Conservation (phyloP, 257 asterid genomes). For the Solanum peruvianum region DNA sequence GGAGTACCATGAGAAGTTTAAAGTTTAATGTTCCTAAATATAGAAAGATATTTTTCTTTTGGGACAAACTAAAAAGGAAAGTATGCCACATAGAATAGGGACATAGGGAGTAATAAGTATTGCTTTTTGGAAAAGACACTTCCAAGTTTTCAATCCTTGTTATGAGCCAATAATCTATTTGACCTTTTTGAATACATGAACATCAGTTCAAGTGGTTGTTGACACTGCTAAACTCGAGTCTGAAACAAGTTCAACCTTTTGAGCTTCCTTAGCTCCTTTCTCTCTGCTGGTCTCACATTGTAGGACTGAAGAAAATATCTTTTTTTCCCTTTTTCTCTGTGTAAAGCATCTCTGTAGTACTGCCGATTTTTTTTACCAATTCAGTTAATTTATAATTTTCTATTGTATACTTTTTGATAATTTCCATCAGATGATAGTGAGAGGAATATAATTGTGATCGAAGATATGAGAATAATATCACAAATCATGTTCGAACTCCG, state of each 20-base stretch:
- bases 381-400: neutral
- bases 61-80: neutral
- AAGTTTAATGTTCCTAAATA: neutral
- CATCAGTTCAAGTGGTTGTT: neutral
- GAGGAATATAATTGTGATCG: neutral
- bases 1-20: neutral
- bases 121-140: neutral
- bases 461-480: neutral
- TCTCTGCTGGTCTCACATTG: neutral
- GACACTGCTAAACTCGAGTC: neutral
- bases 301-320: neutral
- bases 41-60: neutral
- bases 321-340: neutral
- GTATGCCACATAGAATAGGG: neutral
- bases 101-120: neutral
- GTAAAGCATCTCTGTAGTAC: neutral
- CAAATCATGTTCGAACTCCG: neutral
- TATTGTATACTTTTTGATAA: neutral
- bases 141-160: neutral
- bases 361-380: neutral
- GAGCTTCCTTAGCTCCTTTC: neutral
- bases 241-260: neutral
- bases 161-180: neutral
- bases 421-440: neutral
- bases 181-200: neutral